Evolutionary conservation across 441 rosid species (phyloP).

Genomic region (Gossypium lobatum): DNA sequence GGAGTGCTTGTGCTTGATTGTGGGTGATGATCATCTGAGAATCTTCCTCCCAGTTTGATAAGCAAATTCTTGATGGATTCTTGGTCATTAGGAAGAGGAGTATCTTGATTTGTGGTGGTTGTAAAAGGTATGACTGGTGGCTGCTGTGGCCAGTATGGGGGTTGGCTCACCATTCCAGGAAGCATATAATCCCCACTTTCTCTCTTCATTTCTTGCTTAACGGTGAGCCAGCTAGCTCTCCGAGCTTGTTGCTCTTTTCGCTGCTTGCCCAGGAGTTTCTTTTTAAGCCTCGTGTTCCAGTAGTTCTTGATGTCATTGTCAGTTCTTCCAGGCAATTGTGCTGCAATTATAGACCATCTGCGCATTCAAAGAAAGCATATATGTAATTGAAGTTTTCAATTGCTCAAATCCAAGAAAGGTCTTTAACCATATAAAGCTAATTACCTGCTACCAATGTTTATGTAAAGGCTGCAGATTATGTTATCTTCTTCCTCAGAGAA

Average conservation of each 20-base stretch:
- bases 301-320: constrained; percentile 72
- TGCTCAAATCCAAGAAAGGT: neutral
- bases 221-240: constrained; percentile 10
- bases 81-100: constrained; percentile 33
- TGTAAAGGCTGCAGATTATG: constrained; percentile 84
- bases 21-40: constrained; percentile 27
- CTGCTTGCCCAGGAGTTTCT: constrained; percentile 65
- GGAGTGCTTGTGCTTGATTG: constrained; percentile 13
- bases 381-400: neutral
- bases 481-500: constrained; percentile 93
- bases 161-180: constrained; percentile 20
- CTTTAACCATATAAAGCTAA: neutral
- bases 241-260: constrained; percentile 50
- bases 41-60: constrained; percentile 39
- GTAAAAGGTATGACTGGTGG: constrained; percentile 21
- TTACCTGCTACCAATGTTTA: constrained; percentile 91
- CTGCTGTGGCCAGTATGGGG: constrained; percentile 41
- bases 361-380: neutral
- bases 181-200: constrained; percentile 28
- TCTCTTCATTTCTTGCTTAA: constrained; percentile 47
- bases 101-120: constrained; percentile 14
- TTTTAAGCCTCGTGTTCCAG: constrained; percentile 66
- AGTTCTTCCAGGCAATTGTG: constrained; percentile 62
- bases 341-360: constrained; percentile 77
- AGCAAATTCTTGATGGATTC: constrained; percentile 31